These are phyloP conservation scores for Ilyonectria robusta DNA, from an alignment of 2,329 filamentous ascomycete genomes.

Conservation along the genomic window DNA sequence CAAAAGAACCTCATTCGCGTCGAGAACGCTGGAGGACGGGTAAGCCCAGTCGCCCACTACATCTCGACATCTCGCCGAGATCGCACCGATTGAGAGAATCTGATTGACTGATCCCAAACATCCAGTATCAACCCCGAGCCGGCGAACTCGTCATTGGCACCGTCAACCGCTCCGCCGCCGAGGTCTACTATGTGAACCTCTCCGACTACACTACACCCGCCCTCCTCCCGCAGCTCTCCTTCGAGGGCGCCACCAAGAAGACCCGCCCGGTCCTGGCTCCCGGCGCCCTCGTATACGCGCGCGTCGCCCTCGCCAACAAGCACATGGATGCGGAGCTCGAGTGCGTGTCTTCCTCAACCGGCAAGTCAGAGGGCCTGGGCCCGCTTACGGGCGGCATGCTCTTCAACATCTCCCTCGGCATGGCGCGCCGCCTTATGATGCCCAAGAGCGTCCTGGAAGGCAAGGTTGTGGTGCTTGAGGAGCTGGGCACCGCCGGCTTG, in stretches of 20 bases:
- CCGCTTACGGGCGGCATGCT: conserved; percentile 89
- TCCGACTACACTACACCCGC: conserved; percentile 76
- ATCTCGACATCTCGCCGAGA: neutral
- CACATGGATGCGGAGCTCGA: conserved; percentile 93
- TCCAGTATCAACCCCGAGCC: conserved; percentile 82
- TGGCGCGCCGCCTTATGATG: conserved; percentile 85
- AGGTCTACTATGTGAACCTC: conserved; percentile 85
- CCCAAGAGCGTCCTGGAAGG: conserved; percentile 73
- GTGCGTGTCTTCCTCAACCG: conserved; percentile 88
- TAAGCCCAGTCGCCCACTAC: conserved; percentile 52
- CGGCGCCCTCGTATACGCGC: conserved; percentile 90
- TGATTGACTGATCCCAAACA: conserved; percentile 22
- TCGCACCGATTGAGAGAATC: conserved; percentile 19
- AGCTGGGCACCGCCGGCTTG: conserved; percentile 81
- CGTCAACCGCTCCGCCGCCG: conserved; percentile 80
- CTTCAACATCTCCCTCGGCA: conserved; percentile 82
- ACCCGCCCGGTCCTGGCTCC: conserved; percentile 83
- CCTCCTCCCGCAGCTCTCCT: conserved; percentile 88
- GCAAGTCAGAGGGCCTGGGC: conserved; percentile 90
- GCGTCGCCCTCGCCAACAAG: conserved; percentile 81
- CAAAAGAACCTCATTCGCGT: conserved; percentile 85
- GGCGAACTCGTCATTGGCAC: conserved; percentile 92
- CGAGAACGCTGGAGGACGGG: conserved; percentile 78
- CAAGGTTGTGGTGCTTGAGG: conserved; percentile 81
- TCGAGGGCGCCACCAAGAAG: conserved; percentile 93